phyloP scores from a whole-genome alignment of 2,329 filamentous ascomycete species.

The Xenoacremonium recifei region DNA sequence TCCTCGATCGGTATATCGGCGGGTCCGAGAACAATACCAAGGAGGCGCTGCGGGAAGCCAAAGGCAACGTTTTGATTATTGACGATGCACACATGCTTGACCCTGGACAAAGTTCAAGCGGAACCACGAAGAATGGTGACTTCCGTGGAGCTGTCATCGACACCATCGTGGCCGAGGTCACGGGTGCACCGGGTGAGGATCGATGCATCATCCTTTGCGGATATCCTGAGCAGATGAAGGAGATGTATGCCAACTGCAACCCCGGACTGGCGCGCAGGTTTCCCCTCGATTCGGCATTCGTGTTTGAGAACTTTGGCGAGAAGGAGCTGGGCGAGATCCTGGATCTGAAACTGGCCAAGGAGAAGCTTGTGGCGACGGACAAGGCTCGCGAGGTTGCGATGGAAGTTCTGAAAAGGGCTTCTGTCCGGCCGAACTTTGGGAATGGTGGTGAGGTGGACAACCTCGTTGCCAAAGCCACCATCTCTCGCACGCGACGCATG shows the following conservation, averaged over 20 bases:
- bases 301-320: constrained; percentile 67
- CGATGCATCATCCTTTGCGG: constrained; percentile 71
- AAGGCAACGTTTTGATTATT: constrained; percentile 73
- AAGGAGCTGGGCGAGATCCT: constrained; percentile 61
- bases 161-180: constrained; percentile 72
- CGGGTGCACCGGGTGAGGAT: constrained; percentile 68
- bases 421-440: constrained; percentile 69
- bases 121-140: constrained; percentile 30
- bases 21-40: constrained; percentile 70
- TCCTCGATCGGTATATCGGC: constrained; percentile 62
- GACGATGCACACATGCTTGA: constrained; percentile 74
- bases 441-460: constrained; percentile 74
- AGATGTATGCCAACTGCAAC: constrained; percentile 72
- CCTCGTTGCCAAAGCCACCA: constrained; percentile 24
- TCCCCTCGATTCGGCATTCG: constrained; percentile 61
- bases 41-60: constrained; percentile 60
- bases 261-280: constrained; percentile 69
- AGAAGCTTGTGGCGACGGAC: constrained; percentile 53
- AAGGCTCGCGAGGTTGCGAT: constrained; percentile 54
- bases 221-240: constrained; percentile 67
- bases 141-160: constrained; percentile 69
- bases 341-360: constrained; percentile 58
- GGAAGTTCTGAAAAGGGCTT: constrained; percentile 58
- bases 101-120: constrained; percentile 31
- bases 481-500: constrained; percentile 22